Base-by-base conservation (phyloP, 75 land plant genomes). In the Pinus tabuliformis region DNA sequence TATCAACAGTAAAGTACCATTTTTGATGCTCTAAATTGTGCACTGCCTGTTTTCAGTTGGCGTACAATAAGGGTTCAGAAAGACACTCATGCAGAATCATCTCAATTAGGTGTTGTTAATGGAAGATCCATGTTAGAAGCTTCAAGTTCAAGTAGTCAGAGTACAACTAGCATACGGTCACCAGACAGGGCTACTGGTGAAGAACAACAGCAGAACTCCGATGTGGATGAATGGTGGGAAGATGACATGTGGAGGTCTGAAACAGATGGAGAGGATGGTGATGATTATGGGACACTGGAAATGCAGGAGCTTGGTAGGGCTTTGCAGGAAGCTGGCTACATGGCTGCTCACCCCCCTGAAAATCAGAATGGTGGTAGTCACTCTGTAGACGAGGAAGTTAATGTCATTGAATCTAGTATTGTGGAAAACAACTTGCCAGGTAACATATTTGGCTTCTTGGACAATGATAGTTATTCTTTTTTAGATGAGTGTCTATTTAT, bases 61-160 rank as follows among this genome's bases (percentile, higher is more conserved):
- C 79, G 94, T 39, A 89, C 84, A 65, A 75, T 95, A 73, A 84
- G 98, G 22, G 72, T 91, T 76, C 98, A 95, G 72, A 68, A 68
- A 75, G 88, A 89, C 28, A 66, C 36, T 24, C 5, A 30, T 37
- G 14, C 58, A 2, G 70, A 57, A n/a, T 70, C 68, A 33, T 56
- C 58, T 58, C 74, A 75, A 36, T 37, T 75, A 16, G 57, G 72
- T 45, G 57, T 37, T 17, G 71, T 82, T 45, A 58, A 56, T 49
- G 64, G 52, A 52, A 61, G 62, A 26, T 83, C 81, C 63, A 78
- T 75, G 54, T 58, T 64, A 42, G 81, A 59, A 71, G 59, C 85
- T 16, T 75, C 83, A 62, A 80, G 59, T 76, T 49, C 73, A 11
- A 42, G 33, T 39, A 26, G 26, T 63, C 52, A 7, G 18, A 54